phyloP scores from a whole-genome alignment of 495 filamentous ascomycete species.

The Glonium stellatum region DNA sequence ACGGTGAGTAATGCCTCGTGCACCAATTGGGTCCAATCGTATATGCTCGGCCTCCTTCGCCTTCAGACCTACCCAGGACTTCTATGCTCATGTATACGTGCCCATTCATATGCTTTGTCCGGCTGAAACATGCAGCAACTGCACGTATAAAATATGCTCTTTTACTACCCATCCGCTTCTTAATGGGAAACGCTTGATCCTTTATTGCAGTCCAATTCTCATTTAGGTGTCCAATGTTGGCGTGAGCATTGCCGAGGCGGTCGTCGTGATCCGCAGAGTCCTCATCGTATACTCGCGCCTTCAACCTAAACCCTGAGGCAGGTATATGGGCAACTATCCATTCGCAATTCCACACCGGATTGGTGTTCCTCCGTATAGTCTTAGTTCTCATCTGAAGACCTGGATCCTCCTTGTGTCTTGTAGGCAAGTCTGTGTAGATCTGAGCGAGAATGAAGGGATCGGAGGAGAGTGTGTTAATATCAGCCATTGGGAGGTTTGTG shows the following conservation, averaged over 20 bases:
- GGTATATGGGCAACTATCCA: constrained; percentile 89
- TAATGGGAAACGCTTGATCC: constrained; percentile 61
- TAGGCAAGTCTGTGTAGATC: constrained; percentile 53
- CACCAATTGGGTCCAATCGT: constrained; percentile 70
- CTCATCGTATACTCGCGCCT: constrained; percentile 79
- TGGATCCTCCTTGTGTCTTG: constrained; percentile 74
- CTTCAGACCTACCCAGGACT: constrained; percentile 63
- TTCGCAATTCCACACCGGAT: constrained; percentile 74
- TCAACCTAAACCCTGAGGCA: constrained; percentile 66
- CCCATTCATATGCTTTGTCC: constrained; percentile 49
- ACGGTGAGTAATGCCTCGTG: constrained; percentile 78
- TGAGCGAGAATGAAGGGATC: constrained; percentile 78
- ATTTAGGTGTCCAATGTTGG: constrained; percentile 50
- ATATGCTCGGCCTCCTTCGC: constrained; percentile 70
- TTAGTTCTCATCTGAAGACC: constrained; percentile 63
- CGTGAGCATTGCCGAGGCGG: constrained; percentile 72
- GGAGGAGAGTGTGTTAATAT: constrained; percentile 67
- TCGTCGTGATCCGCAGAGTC: constrained; percentile 84
- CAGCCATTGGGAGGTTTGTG: constrained; percentile 70
- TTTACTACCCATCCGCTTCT: constrained; percentile 78
- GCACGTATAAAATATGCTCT: constrained; percentile 69
- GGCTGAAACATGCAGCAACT: constrained; percentile 50
- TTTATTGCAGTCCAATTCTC: constrained; percentile 63
- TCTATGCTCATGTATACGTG: constrained; percentile 63
- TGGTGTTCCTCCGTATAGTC: constrained; percentile 60